Evolutionary conservation across 306 rosid species (phyloP).

Genomic region (Lablab purpureus): DNA sequence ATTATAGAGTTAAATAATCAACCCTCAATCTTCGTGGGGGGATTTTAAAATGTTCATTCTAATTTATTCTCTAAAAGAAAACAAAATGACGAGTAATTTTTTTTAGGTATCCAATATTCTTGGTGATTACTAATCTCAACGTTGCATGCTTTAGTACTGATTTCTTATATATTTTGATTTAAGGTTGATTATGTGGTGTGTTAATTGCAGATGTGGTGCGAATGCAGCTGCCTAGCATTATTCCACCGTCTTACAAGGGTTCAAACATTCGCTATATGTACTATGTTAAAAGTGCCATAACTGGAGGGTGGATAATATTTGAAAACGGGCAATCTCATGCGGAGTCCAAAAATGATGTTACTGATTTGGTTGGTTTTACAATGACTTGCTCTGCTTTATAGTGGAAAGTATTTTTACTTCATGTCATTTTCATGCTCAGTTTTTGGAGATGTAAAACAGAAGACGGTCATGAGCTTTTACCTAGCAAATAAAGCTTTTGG

Average conservation of each 20-base stretch:
- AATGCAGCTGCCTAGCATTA: slow-evolving; percentile 63
- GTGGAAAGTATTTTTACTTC: slow-evolving; percentile 14
- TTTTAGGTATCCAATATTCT: neutral
- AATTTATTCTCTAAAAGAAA: slow-evolving; percentile 28
- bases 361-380: slow-evolving; percentile 74
- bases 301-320: slow-evolving; percentile 80
- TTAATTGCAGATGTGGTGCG: slow-evolving; percentile 75
- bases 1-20: neutral
- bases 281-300: slow-evolving; percentile 70
- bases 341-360: slow-evolving; percentile 67
- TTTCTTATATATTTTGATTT: slow-evolving; percentile 1
- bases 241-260: slow-evolving; percentile 98
- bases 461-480: neutral
- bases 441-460: slow-evolving; percentile 38
- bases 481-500: neutral
- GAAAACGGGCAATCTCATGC: slow-evolving; percentile 83
- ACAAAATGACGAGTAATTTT: neutral
- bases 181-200: slow-evolving; percentile 33
- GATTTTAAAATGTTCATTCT: neutral
- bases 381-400: slow-evolving; percentile 48
- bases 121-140: slow-evolving; percentile 32
- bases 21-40: neutral
- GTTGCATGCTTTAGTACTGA: slow-evolving; percentile 6
- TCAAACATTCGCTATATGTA: slow-evolving; percentile 90
- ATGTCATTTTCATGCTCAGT: slow-evolving; percentile 23